Conservation (phyloP, 805 yeast genomes). For the Saccharomyces eubayanus region DNA sequence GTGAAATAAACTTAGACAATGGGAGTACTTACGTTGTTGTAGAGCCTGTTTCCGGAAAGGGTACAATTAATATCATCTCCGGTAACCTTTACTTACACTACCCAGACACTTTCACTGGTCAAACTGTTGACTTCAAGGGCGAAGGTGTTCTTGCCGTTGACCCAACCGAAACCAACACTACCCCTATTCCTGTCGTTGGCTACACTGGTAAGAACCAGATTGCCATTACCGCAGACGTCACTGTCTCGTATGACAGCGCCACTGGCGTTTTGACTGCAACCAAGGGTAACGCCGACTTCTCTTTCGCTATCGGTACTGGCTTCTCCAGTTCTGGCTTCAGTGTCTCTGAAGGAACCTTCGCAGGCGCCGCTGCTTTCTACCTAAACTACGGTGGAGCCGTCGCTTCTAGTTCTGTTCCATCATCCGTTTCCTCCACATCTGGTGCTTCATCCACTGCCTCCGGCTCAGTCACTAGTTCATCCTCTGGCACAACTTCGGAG, state of each 20-base stretch:
- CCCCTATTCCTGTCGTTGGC: constrained; percentile 1
- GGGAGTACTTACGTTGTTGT: constrained; percentile 1
- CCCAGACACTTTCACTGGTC: constrained; percentile 3
- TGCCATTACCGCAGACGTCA: neutral
- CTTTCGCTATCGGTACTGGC: neutral
- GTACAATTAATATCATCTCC: neutral
- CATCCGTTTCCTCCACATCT: constrained; percentile 11
- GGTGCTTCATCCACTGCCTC: constrained; percentile 8
- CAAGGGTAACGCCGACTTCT: neutral
- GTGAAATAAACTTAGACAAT: neutral
- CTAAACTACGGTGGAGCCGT: constrained; percentile 3
- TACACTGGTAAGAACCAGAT: constrained; percentile 1
- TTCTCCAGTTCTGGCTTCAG: neutral
- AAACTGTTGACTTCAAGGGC: constrained; percentile 2
- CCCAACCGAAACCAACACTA: neutral
- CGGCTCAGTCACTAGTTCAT: neutral
- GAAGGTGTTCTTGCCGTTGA: constrained; percentile 1
- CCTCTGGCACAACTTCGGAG: neutral
- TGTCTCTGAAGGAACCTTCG: constrained; percentile 1
- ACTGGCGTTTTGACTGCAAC: constrained; percentile 1
- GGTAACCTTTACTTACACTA: neutral
- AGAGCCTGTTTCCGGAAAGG: constrained; percentile 1
- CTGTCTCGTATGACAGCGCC: neutral
- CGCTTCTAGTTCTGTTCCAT: constrained; percentile 1
- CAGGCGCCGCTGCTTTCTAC: constrained; percentile 4